A percentile compares a stretch with the other conserved stretches of the same genome.
Evolutionary conservation across 371 early-diverging fungal genomes (phyloP).

Genomic region (Lichtheimia hyalospora): DNA sequence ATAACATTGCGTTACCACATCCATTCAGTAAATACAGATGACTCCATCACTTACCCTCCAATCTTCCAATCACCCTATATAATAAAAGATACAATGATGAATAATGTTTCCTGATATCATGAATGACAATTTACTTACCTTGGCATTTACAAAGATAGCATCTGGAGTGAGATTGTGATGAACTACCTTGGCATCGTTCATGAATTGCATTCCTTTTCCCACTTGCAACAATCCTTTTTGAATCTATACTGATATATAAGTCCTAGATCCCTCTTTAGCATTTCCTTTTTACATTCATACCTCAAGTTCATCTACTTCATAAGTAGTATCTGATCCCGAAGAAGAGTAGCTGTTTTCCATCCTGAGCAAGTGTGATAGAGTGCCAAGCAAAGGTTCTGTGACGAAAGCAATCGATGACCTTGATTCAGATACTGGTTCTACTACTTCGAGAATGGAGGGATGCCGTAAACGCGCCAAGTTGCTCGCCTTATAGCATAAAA

Average conservation of each 20-base stretch:
- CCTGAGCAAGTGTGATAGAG: constrained; percentile 66
- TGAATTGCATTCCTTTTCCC: constrained; percentile 71
- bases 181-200: constrained; percentile 75
- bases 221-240: constrained; percentile 86
- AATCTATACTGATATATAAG: constrained; percentile 39
- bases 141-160: constrained; percentile 76
- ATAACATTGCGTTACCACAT: neutral
- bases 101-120: neutral
- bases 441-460: constrained; percentile 79
- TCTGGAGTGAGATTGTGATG: constrained; percentile 80
- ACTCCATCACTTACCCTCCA: constrained; percentile 56
- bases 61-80: constrained; percentile 89
- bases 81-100: no score
- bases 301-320: constrained; percentile 79
- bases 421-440: constrained; percentile 81
- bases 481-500: constrained; percentile 50
- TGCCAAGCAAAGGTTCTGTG: constrained; percentile 74
- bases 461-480: constrained; percentile 81
- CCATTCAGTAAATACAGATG: neutral
- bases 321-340: constrained; percentile 34
- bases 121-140: constrained; percentile 37
- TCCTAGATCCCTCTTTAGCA: no score
- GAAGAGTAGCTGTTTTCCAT: constrained; percentile 50
- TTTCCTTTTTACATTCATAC: constrained; percentile 17
- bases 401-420: constrained; percentile 76